phyloP scores from a whole-genome alignment of 2,329 filamentous ascomycete species.

The Rhynchosporium graminicola region DNA sequence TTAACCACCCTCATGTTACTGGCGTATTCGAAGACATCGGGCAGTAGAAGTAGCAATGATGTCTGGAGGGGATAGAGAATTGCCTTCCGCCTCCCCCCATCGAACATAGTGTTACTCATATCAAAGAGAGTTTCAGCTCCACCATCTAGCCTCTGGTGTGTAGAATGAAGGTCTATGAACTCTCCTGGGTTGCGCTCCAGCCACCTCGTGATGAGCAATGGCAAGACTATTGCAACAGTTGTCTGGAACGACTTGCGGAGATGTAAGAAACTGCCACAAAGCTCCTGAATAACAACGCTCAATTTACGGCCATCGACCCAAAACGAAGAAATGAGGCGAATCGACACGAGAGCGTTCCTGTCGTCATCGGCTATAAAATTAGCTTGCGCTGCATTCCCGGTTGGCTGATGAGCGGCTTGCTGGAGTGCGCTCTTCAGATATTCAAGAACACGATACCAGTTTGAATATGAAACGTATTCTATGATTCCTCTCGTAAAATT shows the following conservation, averaged over 20 bases:
- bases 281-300: conserved; percentile 62
- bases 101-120: conserved; percentile 63
- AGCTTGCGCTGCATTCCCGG: conserved; percentile 31
- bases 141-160: conserved; percentile 62
- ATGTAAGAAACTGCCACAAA: conserved; percentile 67
- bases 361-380: conserved; percentile 37
- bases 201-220: conserved; percentile 65
- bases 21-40: conserved; percentile 70
- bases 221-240: conserved; percentile 61
- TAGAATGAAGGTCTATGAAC: conserved; percentile 63
- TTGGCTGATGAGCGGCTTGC: conserved; percentile 35
- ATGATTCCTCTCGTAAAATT: conserved; percentile 56
- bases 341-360: conserved; percentile 50
- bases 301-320: conserved; percentile 66
- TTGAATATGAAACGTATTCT: conserved; percentile 66
- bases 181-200: conserved; percentile 65
- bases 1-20: conserved; percentile 67
- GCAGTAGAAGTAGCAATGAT: conserved; percentile 61
- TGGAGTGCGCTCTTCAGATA: conserved; percentile 51
- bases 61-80: conserved; percentile 64
- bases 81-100: conserved; percentile 56
- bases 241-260: conserved; percentile 65
- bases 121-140: conserved; percentile 69
- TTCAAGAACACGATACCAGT: conserved; percentile 61
- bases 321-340: conserved; percentile 62